Evolutionary conservation across 352 stramenopile species (phyloP).

Genomic region (Globisporangium nodosum): DNA sequence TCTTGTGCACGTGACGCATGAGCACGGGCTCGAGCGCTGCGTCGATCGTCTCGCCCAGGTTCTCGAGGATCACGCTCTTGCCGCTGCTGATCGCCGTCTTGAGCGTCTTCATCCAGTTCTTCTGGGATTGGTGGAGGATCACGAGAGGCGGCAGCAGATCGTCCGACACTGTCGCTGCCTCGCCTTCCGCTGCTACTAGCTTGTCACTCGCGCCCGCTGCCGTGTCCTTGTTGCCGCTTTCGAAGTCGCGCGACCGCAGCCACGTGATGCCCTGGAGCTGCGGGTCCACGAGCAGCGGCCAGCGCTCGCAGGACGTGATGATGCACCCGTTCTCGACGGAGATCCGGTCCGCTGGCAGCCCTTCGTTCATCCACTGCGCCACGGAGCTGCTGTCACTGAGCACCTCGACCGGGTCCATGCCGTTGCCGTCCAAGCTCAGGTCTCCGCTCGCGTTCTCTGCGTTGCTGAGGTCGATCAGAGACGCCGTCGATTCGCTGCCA

Average conservation of each 20-base stretch:
- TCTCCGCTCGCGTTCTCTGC: slow-evolving; percentile 4
- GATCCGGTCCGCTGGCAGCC: slow-evolving; percentile 85
- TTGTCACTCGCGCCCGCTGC: background rate
- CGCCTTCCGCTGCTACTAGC: background rate
- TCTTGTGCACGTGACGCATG: slow-evolving; percentile 84
- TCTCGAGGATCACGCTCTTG: slow-evolving; percentile 89
- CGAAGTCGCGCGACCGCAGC: slow-evolving; percentile 63
- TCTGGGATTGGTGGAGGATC: slow-evolving; percentile 70
- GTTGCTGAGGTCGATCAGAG: background rate
- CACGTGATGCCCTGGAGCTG: slow-evolving; percentile 89
- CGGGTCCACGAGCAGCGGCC: slow-evolving; percentile 88
- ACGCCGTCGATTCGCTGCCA: slow-evolving; percentile 2
- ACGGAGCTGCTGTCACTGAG: slow-evolving; percentile 80
- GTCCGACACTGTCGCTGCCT: background rate
- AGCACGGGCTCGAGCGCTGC: slow-evolving; percentile 85
- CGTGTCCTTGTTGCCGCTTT: slow-evolving; percentile 9
- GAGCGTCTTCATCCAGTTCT: slow-evolving; percentile 69
- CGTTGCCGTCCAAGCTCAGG: background rate
- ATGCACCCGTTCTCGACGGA: slow-evolving; percentile 92
- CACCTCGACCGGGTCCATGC: slow-evolving; percentile 83
- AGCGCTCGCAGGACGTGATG: slow-evolving; percentile 82
- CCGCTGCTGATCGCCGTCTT: slow-evolving; percentile 70
- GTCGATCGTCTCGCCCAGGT: slow-evolving; percentile 84
- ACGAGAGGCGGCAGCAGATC: slow-evolving; percentile 30
- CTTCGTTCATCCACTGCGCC: slow-evolving; percentile 91